Conservation (phyloP, 495 filamentous ascomycete species). For the Mycothermus thermophilus region DNA sequence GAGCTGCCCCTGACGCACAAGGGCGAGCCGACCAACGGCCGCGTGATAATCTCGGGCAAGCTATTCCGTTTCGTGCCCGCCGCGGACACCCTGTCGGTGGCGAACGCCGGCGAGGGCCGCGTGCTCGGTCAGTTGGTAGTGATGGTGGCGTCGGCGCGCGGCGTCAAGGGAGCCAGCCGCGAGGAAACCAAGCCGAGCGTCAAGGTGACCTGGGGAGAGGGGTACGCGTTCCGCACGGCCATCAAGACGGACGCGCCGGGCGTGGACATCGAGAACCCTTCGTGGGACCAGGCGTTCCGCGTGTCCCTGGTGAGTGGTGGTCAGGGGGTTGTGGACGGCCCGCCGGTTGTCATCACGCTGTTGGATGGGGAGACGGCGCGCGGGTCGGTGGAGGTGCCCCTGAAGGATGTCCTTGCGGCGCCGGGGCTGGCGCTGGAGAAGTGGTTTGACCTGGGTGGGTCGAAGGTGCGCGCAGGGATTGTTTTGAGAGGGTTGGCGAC, state of each 20-base stretch:
- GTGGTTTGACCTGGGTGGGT: slow-evolving; percentile 25
- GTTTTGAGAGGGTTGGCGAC: slow-evolving; percentile 12
- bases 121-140: slow-evolving; percentile 21
- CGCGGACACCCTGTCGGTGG: slow-evolving; percentile 14
- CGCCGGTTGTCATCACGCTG: slow-evolving; percentile 19
- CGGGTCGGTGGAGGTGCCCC: slow-evolving; percentile 22
- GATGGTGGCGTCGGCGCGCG: slow-evolving; percentile 22
- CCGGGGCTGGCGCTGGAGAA: slow-evolving; percentile 19
- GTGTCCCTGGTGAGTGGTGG: slow-evolving; percentile 21
- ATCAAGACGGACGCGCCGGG: slow-evolving; percentile 26
- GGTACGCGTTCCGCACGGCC: slow-evolving; percentile 22
- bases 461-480: slow-evolving; percentile 9
- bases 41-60: slow-evolving; percentile 19
- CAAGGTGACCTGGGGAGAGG: slow-evolving; percentile 22
- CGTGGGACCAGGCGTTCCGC: slow-evolving; percentile 24
- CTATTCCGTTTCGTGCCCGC: slow-evolving; percentile 24
- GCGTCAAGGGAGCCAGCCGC: slow-evolving; percentile 20
- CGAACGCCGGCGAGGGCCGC: slow-evolving; percentile 6
- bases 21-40: slow-evolving; percentile 16
- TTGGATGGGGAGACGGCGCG: slow-evolving; percentile 22
- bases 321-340: slow-evolving; percentile 17
- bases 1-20: slow-evolving; percentile 23
- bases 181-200: slow-evolving; percentile 29
- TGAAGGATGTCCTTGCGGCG: slow-evolving; percentile 22
- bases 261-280: slow-evolving; percentile 29